Evolutionary conservation across 345 rosid species (phyloP).

Genomic region (Hibiscus syriacus): DNA sequence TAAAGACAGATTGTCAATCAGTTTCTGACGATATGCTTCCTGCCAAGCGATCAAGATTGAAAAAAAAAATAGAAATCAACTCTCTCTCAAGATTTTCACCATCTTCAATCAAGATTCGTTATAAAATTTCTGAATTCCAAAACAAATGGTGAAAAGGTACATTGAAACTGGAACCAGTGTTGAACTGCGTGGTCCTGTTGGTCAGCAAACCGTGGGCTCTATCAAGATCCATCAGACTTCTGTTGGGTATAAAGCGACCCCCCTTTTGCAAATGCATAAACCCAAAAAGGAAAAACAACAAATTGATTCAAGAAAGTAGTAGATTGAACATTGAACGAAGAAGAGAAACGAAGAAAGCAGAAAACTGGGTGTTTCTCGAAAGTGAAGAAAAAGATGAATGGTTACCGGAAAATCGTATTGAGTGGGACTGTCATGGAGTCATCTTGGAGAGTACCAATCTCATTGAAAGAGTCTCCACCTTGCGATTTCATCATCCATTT

Average conservation of each 20-base stretch:
- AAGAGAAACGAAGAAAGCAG: not conserved
- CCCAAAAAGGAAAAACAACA: not conserved
- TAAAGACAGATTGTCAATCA: constrained; percentile 27
- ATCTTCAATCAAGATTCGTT: too few relatives aligned
- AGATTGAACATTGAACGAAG: not conserved
- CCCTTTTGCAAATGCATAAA: constrained; percentile 20
- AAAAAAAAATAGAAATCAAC: not conserved
- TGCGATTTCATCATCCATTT: constrained; percentile 35
- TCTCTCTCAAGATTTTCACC: not conserved
- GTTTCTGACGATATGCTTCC: constrained; percentile 25
- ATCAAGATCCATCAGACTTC: constrained; percentile 58
- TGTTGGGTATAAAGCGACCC: constrained; percentile 39
- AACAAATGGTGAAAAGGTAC: constrained; percentile 8
- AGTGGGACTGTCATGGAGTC: constrained; percentile 24
- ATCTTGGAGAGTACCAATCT: constrained; percentile 41
- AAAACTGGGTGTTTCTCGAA: not conserved
- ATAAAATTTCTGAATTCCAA: not conserved
- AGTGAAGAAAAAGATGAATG: not conserved
- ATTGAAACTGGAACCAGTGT: constrained; percentile 15
- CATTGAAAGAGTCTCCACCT: constrained; percentile 12
- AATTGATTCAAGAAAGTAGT: constrained; percentile 6
- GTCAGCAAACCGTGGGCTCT: constrained; percentile 43
- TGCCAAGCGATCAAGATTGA: constrained; percentile 12
- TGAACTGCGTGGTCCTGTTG: constrained; percentile 11
- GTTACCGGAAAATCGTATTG: constrained; percentile 31